Percentiles rank a stretch among this genome's conserved stretches.
These are phyloP conservation scores for Atkinsonella texensis DNA, from an alignment of 2,329 filamentous ascomycete genomes.

Conservation along the genomic window DNA sequence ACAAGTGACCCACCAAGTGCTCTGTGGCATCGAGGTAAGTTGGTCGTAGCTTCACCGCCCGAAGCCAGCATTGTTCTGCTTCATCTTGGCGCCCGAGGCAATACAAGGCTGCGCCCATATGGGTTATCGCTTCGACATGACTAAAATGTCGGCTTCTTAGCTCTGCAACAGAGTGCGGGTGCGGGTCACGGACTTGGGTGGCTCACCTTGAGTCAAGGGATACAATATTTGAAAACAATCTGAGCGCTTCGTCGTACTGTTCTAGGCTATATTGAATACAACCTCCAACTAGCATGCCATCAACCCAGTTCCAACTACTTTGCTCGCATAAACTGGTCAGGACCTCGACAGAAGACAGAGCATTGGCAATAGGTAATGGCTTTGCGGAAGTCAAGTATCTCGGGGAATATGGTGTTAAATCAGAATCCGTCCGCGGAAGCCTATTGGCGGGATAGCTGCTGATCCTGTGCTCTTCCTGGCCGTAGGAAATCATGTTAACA, in stretches of 20 bases:
- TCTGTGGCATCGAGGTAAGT: constrained; percentile 92
- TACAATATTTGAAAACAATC: constrained; percentile 59
- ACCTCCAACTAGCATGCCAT: constrained; percentile 82
- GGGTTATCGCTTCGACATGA: constrained; percentile 88
- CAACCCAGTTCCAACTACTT: constrained; percentile 77
- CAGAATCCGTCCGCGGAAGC: not conserved
- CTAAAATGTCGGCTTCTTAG: constrained; percentile 27
- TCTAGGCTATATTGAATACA: constrained; percentile 86
- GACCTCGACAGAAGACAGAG: constrained; percentile 57
- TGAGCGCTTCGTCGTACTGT: constrained; percentile 64
- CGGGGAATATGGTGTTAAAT: constrained; percentile 5
- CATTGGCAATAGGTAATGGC: constrained; percentile 36
- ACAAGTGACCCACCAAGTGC: constrained; percentile 80
- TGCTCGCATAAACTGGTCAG: constrained; percentile 66
- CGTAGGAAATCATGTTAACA: constrained; percentile 1
- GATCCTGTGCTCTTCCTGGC: not conserved
- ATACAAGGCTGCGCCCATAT: constrained; percentile 79
- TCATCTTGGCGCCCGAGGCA: constrained; percentile 73
- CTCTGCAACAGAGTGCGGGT: not conserved
- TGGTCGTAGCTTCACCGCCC: constrained; percentile 71
- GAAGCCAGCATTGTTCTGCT: constrained; percentile 75
- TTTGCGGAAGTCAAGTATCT: not conserved
- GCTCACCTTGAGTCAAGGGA: constrained; percentile 43
- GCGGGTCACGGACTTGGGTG: not conserved
- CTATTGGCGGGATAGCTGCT: not conserved